Conservation (phyloP, 768 basidiomycete genomes). For the Lactarius pseudohatsudake region DNA sequence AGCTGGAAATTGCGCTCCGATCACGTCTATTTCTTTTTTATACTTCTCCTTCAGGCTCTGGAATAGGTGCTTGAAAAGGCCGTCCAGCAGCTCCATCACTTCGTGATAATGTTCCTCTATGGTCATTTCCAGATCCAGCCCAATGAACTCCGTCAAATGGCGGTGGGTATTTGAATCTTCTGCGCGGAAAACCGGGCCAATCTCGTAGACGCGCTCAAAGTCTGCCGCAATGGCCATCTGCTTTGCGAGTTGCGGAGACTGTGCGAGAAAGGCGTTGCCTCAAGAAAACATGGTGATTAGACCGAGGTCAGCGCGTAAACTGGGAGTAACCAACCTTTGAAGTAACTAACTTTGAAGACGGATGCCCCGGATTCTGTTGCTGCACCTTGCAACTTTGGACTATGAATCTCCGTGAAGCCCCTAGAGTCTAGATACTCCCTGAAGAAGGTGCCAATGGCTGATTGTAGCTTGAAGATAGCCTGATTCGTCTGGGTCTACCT, state of each 20-base stretch:
- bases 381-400: constrained; percentile 94
- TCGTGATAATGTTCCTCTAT: constrained; percentile 99
- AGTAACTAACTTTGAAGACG: constrained; percentile 97
- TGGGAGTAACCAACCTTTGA: constrained; percentile 66
- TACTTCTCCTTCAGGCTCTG: constrained; percentile 73
- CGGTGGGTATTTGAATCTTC: constrained; percentile 97
- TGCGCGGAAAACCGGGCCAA: constrained; percentile 95
- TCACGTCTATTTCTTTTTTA: constrained; percentile 75
- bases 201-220: constrained; percentile 97
- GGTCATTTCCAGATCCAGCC: constrained; percentile 98
- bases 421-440: constrained; percentile 70
- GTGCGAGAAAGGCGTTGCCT: constrained; percentile 92
- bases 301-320: neutral
- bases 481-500: constrained; percentile 89
- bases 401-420: constrained; percentile 93
- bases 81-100: constrained; percentile 89
- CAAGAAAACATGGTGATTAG: neutral
- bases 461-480: constrained; percentile 90
- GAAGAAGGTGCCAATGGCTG: constrained; percentile 87
- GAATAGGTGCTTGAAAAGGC: constrained; percentile 85
- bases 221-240: constrained; percentile 99
- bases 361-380: constrained; percentile 96
- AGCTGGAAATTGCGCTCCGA: constrained; percentile 87
- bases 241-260: constrained; percentile 96
- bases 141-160: constrained; percentile 97